phyloP scores from a whole-genome alignment of 2,329 filamentous ascomycete genomes.

The Aspergillus quadrilineatus region DNA sequence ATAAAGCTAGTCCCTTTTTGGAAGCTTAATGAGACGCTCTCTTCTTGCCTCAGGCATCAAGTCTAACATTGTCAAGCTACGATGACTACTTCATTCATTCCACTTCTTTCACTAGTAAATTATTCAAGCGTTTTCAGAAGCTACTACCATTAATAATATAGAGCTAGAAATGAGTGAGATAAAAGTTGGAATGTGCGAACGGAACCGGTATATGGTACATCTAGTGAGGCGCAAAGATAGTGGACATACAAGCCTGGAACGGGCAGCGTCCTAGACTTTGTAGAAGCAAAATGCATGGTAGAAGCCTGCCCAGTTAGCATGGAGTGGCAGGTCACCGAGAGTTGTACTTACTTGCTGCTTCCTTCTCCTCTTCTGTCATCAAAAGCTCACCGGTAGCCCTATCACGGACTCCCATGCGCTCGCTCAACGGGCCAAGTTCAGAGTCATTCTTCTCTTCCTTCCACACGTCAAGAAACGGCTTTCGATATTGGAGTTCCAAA shows the following conservation, averaged over 20 bases:
- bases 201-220: not conserved
- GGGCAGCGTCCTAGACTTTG: slow-evolving; percentile 62
- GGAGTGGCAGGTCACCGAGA: not conserved
- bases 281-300: slow-evolving; percentile 97
- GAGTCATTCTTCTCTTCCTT: slow-evolving; percentile 83
- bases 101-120: too few species aligned
- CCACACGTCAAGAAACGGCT: slow-evolving; percentile 88
- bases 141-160: slow-evolving; percentile 5
- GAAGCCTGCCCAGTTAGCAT: slow-evolving; percentile 53
- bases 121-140: too few species aligned
- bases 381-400: slow-evolving; percentile 64
- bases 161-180: not conserved
- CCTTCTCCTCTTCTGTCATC: slow-evolving; percentile 83
- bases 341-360: slow-evolving; percentile 65
- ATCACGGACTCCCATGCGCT: slow-evolving; percentile 91
- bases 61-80: too few species aligned
- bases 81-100: too few species aligned
- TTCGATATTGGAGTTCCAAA: slow-evolving; percentile 90
- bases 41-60: too few species aligned
- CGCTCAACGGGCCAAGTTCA: slow-evolving; percentile 77
- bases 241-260: not conserved
- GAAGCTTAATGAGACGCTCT: slow-evolving; percentile 14
- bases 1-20: slow-evolving; percentile 33
- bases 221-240: not conserved
- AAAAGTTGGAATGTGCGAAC: not conserved